Evolutionary conservation across 192 early-diverging fungal species (phyloP), one percentile per base, ranked within the genome.

Genomic region (Funneliformis mosseae): DNA sequence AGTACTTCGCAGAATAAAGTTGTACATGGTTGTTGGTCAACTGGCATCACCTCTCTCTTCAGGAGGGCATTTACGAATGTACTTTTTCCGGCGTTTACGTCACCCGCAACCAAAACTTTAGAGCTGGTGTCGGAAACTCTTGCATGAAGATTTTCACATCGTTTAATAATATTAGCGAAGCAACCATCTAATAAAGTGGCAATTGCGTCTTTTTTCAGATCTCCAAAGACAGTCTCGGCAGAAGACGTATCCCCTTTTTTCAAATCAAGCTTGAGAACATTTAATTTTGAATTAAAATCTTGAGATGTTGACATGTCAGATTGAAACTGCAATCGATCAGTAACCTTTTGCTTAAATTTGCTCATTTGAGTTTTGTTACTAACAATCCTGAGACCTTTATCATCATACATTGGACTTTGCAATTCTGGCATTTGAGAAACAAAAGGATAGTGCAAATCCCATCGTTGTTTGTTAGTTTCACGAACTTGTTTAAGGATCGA

Each of bases 21-120:
- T 4, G 97, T 99, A 89, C 96, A 97, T 18, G 98, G 98, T 85
- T 99, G 96, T 84, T 99, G 98, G 85, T 99, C 98, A 68, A 92
- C 90, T 4, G 98, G 98, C 27, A 98, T 89, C 18, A 99, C 90
- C 73, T 96, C 92, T 60, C 94, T 88, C 46, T 96, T 91, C 76
- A 99, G 88, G 62, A 99, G 86, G 41, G 98, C 95, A 81, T 99
- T 99, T 39, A 99, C 97, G 81, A 99, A 95, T 10, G 98, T 98
- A 59, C 91, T 93, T 87, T 99, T 99, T 66, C 98, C 98, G 12
- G 97, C 96, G 80, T 99, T 99, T 76, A 99, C 85, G 85, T 99
- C 98, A 71, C 98, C 98, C 16, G 97, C 98, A 66, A 99, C 96
- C 23, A 99, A 86, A 11, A 99, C 96, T 85, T 95, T 95, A 59